A percentile compares a stretch with the other conserved stretches of the same genome.
Evolutionary conservation across 768 basidiomycete genomes (phyloP).

Genomic region (Austroboletus eburneus): DNA sequence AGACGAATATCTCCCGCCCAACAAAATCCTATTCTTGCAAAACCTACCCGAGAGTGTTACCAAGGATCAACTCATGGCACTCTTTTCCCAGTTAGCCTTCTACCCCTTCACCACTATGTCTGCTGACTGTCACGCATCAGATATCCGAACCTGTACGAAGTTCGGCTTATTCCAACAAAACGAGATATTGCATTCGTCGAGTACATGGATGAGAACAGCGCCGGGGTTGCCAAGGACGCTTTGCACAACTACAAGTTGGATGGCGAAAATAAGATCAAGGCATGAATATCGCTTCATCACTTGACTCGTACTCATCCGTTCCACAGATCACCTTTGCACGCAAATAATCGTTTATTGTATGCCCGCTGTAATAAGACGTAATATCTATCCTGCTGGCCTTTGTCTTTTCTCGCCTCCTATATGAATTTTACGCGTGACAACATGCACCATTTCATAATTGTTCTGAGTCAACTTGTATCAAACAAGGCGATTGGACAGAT

Average conservation of each 20-base stretch:
- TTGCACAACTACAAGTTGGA: slow-evolving; percentile 97
- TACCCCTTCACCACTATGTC: neutral
- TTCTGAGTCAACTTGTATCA: slow-evolving; percentile 23
- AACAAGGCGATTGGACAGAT: no score
- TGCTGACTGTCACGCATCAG: slow-evolving; percentile 35
- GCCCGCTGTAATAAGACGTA: slow-evolving; percentile 30
- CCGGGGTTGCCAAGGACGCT: slow-evolving; percentile 90
- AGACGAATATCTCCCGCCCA: slow-evolving; percentile 98
- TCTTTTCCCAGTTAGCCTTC: slow-evolving; percentile 82
- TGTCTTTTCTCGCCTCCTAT: slow-evolving; percentile 16
- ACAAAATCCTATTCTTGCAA: slow-evolving; percentile 98
- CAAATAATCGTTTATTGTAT: slow-evolving; percentile 45
- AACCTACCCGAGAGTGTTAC: slow-evolving; percentile 92
- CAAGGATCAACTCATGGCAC: slow-evolving; percentile 83
- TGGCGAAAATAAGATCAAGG: slow-evolving; percentile 99
- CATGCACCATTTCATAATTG: slow-evolving; percentile 18
- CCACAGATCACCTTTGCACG: slow-evolving; percentile 69
- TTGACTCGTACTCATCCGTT: slow-evolving; percentile 4
- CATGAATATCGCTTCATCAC: slow-evolving; percentile 24
- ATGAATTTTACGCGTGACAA: slow-evolving; percentile 12
- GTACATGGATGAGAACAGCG: slow-evolving; percentile 88
- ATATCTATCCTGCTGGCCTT: slow-evolving; percentile 13
- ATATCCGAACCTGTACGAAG: slow-evolving; percentile 94
- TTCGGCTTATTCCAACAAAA: slow-evolving; percentile 97
- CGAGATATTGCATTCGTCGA: slow-evolving; percentile 99